Base-by-base conservation (phyloP, 2,329 filamentous ascomycete species). In the Botrytis deweyae region DNA sequence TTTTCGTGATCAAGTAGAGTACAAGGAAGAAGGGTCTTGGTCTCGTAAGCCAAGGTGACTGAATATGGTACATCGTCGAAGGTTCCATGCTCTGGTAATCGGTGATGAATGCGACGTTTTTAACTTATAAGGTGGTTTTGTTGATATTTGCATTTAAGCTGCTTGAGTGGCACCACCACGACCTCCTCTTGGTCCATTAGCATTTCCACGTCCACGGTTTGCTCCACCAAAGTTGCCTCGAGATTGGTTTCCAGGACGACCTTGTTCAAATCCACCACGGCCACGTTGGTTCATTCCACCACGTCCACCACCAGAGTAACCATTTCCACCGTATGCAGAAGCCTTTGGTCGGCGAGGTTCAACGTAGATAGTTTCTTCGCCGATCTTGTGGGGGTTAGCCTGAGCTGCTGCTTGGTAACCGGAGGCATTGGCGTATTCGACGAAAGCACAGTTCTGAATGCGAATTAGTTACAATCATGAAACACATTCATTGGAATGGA, bases 361-460 rank as follows among this genome's bases (percentile, higher is more conserved):
- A 73, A 99, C 92, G 76, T 89, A 87, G 79, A 99, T 92, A 80
- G 89, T 91, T 83, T 97, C 92, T 78, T 90, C 92, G 79, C 92
- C 93, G 76, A 99, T 89, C 63, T 88, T 88, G 84, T 97, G 94
- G 52, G 95, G 95, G 85, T 97, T 98, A 78, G 91, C 92, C 75
- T 89, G 89, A 55, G 93, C 87, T 62, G 96, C 96, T 76, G 93
- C 92, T 82, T 93, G 89, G 84, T 97, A 98, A 65, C 90, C 94
- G 72, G 94, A 90, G 36, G 89, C 82, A 65, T 91, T 92, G 81
- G 91, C 92, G 83, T 96, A 99, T 83, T 99, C 96, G 75, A 98
- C 93, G 81, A 98, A 98, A 40, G 96, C 96, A 81, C 94, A 98
- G 87, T 96, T 98, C 95, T 97, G 81, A 44, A 74, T 20, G 66